These are phyloP conservation scores for Chaetomiaceae sp. DNA, from an alignment of 2,329 filamentous ascomycete genomes.

Conservation along the genomic window DNA sequence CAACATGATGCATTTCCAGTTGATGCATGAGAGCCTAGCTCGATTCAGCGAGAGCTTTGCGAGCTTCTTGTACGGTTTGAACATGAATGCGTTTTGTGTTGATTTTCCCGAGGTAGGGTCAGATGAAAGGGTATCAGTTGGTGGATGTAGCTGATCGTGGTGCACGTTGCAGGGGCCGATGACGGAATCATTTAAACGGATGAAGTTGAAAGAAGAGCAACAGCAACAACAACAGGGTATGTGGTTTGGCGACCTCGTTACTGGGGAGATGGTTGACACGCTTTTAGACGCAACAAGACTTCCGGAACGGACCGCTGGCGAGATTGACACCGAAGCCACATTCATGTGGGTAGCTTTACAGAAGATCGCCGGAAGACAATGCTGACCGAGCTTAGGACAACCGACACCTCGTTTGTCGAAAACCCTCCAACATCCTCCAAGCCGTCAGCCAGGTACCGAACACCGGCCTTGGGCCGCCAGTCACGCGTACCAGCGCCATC, in stretches of 20 bases:
- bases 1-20: slow-evolving; percentile 94
- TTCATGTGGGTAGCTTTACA: slow-evolving; percentile 65
- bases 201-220: slow-evolving; percentile 54
- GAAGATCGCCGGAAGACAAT: neutral
- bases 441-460: slow-evolving; percentile 43
- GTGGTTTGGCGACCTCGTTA: neutral
- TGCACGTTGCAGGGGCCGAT: slow-evolving; percentile 62
- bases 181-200: slow-evolving; percentile 72
- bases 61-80: slow-evolving; percentile 89
- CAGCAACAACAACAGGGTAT: slow-evolving; percentile 16
- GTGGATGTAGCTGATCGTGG: neutral
- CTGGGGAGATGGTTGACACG: neutral
- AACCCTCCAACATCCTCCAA: slow-evolving; percentile 63
- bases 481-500: slow-evolving; percentile 46
- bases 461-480: slow-evolving; percentile 41
- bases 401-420: slow-evolving; percentile 85
- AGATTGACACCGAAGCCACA: slow-evolving; percentile 66
- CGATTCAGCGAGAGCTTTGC: slow-evolving; percentile 96
- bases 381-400: slow-evolving; percentile 58
- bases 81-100: slow-evolving; percentile 99
- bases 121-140: too few species aligned
- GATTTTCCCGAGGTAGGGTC: slow-evolving; percentile 80
- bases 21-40: slow-evolving; percentile 92
- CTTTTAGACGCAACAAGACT: slow-evolving; percentile 17
- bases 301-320: slow-evolving; percentile 32